Evolutionary conservation across 371 early-diverging fungal species (phyloP).

Genomic region (Mucor velutinosus): DNA sequence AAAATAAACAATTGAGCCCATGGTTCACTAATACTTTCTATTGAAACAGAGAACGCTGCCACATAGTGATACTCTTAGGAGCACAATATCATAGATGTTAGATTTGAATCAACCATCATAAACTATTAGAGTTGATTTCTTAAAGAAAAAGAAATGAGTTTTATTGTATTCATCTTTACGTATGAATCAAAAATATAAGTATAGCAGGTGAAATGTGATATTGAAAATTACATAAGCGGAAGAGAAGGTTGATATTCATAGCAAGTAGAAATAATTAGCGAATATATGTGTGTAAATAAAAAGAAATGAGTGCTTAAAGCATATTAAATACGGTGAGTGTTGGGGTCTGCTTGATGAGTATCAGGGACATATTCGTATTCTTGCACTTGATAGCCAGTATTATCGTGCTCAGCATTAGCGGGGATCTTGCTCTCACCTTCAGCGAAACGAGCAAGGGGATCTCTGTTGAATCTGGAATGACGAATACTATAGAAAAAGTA

Average conservation of each 20-base stretch:
- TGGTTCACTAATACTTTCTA: no score
- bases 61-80: no score
- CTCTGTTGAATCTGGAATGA: conserved; percentile 54
- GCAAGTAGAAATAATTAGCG: background rate
- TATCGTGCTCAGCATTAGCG: conserved; percentile 6
- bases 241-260: background rate
- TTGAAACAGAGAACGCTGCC: no score
- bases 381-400: conserved; percentile 21
- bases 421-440: conserved; percentile 17
- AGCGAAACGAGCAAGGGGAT: conserved; percentile 39
- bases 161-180: no score
- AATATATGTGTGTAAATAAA: background rate
- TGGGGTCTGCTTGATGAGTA: conserved; percentile 9
- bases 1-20: no score
- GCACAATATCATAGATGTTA: no score
- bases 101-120: no score
- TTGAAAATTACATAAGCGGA: background rate
- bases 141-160: no score
- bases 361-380: conserved; percentile 24
- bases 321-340: conserved; percentile 13
- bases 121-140: no score
- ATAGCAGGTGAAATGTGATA: background rate
- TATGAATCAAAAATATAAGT: no score
- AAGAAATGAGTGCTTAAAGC: background rate
- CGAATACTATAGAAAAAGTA: conserved; percentile 71